Evolutionary conservation across 2,329 filamentous ascomycete genomes (phyloP), one percentile per base, ranked within the genome.

Genomic region (Emericellopsis atlantica): DNA sequence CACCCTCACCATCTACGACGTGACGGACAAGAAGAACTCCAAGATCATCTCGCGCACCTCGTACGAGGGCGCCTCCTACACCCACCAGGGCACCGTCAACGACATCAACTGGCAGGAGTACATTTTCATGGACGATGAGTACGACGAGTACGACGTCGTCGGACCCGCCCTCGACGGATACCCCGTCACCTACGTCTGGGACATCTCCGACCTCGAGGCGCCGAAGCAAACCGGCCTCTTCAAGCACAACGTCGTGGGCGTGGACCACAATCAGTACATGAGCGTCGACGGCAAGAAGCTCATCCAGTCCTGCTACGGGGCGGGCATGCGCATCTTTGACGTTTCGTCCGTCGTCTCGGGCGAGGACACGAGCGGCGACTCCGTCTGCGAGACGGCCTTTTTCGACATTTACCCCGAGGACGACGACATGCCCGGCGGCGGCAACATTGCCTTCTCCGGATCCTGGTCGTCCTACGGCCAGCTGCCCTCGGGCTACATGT

Each of bases 11-110:
- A 67, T 71, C 60, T 41, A 60, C 41, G 65, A 65, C 40, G 64
- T 73, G 6, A 71, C 65, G 16, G 55, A 72, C 54, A 72, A 72
- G 57, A 57, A 60, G 23, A 54, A 54, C 40, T 51, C 61, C 41
- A 61, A 53, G 16, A 59, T 74, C 45, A 64, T 76, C 47, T 74
- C 71, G 39, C 62, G 62, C 43, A 74, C 70, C 3, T 66, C 65
- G 0, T 77, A 76, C 52, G 62, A 67, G n/a, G 72, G 73, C 32
- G 69, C 68, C 18, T 52, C 63, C 14, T 76, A 74, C 58, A 73
- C 70, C 2, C 72, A 77, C 51, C 72, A 76, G 49, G 73, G 72
- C 41, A 68, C 65, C 57, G 59, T 75, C 10, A 61, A 70, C 41
- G 61, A 71, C 49, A 51, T 57, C 11, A 51, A 61, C 37, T 65